Conservation (phyloP, 1,284 basidiomycete species). For the Trichosporon asahii region DNA sequence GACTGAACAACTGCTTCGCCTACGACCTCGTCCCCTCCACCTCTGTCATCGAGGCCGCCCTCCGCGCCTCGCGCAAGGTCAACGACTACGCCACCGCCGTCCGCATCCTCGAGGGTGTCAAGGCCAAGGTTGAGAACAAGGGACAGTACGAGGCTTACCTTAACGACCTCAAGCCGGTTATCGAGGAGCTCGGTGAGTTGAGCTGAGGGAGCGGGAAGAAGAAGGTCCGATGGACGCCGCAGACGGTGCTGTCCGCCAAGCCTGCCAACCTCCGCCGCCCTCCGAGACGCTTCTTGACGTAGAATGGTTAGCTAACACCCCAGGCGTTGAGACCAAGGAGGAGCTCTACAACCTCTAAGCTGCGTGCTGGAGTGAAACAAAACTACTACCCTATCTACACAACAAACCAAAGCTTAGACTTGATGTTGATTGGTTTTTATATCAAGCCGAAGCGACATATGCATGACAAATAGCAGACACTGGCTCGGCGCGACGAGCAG, state of each 20-base stretch:
- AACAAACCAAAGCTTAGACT: conserved; percentile 7
- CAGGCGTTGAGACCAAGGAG: conserved; percentile 51
- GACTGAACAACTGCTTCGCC: conserved; percentile 98
- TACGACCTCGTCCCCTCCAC: conserved; percentile 95
- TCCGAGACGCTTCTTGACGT: no score
- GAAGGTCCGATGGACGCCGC: background rate
- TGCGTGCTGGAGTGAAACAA: conserved; percentile 18
- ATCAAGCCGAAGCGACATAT: conserved; percentile 10
- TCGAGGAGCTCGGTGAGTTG: conserved; percentile 81
- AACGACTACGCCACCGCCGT: conserved; percentile 97
- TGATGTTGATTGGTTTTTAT: background rate
- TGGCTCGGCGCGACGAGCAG: background rate
- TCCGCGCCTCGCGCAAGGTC: conserved; percentile 83
- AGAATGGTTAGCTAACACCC: background rate
- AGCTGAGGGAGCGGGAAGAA: background rate
- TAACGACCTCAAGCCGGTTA: conserved; percentile 75
- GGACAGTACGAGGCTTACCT: conserved; percentile 86
- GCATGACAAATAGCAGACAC: conserved; percentile 9
- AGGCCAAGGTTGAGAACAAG: conserved; percentile 94
- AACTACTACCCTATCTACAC: background rate
- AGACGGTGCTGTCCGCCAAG: background rate
- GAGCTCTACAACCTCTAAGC: conserved; percentile 48
- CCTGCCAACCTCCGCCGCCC: background rate
- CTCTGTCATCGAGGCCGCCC: conserved; percentile 81
- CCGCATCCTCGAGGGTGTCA: conserved; percentile 86